Conservation (phyloP, 257 asterid genomes). For the Knoxia roxburghii region DNA sequence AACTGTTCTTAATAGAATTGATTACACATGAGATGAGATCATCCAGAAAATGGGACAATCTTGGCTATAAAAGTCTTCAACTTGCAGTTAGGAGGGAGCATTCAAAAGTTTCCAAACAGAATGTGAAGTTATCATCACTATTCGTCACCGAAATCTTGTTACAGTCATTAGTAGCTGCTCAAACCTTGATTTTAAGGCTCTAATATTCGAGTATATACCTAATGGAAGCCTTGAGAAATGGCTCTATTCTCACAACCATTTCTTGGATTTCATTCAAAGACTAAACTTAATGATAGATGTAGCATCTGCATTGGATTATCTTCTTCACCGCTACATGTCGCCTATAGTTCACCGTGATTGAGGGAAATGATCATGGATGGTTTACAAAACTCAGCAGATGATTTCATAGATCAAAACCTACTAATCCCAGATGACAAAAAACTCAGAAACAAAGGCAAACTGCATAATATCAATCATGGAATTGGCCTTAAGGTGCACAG, state of each 20-base stretch:
- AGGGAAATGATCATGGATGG: background rate
- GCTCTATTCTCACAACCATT: no score
- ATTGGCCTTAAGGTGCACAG: conserved; percentile 7
- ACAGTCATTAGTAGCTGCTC: conserved; percentile 8
- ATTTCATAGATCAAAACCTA: background rate
- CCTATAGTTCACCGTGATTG: background rate
- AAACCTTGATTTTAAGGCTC: no score
- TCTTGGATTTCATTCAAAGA: background rate
- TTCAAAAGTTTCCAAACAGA: conserved; percentile 7
- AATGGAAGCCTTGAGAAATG: no score
- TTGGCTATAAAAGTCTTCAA: conserved; percentile 7
- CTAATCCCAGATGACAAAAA: background rate
- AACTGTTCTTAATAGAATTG: background rate
- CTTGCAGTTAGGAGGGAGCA: background rate
- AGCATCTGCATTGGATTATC: background rate
- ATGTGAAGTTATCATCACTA: conserved; percentile 3
- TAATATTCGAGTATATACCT: no score
- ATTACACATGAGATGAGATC: no score
- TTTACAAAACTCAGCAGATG: background rate
- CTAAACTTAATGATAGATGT: background rate
- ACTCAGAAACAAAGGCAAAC: background rate
- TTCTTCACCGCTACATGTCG: background rate
- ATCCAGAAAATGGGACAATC: background rate
- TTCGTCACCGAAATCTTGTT: conserved; percentile 4
- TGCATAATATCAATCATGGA: background rate